These are phyloP conservation scores for Yarrowia yakushimensis DNA, from an alignment of 805 yeast genomes.

Conservation along the genomic window DNA sequence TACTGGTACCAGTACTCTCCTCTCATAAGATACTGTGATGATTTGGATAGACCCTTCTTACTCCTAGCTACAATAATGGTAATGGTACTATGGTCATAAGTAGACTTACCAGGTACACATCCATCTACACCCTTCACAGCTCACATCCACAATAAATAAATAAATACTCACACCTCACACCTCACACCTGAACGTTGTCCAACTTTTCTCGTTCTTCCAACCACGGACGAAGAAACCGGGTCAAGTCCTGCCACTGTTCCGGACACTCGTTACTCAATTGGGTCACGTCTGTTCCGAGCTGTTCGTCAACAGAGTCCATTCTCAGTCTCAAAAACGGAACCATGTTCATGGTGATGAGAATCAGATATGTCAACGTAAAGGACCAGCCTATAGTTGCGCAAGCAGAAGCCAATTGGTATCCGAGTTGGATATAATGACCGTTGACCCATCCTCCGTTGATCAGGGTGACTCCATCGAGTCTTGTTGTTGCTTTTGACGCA, in stretches of 20 bases:
- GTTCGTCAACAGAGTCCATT: slow-evolving; percentile 85
- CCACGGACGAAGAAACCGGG: neutral
- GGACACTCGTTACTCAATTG: slow-evolving; percentile 87
- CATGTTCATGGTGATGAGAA: slow-evolving; percentile 67
- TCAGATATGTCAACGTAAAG: slow-evolving; percentile 65
- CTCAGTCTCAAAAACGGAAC: slow-evolving; percentile 82
- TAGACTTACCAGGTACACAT: no score
- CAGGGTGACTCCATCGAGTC: slow-evolving; percentile 59
- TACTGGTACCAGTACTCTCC: no score
- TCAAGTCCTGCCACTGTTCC: slow-evolving; percentile 28
- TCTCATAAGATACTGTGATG: no score
- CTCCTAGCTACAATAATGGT: no score
- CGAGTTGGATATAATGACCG: slow-evolving; percentile 83
- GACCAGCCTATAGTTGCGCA: slow-evolving; percentile 77
- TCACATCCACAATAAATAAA: no score
- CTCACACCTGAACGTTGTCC: no score
- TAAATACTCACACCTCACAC: neutral
- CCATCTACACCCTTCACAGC: no score
- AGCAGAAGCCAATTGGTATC: slow-evolving; percentile 87
- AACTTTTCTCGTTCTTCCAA: neutral
- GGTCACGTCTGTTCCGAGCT: slow-evolving; percentile 80
- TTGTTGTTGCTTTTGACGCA: slow-evolving; percentile 69
- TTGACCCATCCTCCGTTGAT: slow-evolving; percentile 91
- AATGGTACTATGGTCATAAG: no score
- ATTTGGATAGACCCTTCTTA: no score